Evolutionary conservation across 768 basidiomycete species (phyloP).

Genomic region (Phanerochaete carnosa): DNA sequence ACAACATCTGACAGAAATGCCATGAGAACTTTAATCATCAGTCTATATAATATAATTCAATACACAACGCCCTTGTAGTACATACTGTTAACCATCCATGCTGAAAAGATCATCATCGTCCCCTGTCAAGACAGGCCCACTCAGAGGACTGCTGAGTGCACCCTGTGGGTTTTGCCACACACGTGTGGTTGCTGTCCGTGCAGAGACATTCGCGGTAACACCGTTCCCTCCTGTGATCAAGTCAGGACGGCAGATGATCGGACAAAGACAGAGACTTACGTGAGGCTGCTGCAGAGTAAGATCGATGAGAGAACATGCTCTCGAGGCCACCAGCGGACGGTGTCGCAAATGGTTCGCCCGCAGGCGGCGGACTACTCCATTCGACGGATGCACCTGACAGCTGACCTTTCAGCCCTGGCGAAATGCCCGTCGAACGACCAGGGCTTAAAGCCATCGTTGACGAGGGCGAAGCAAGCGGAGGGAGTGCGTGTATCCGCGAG

Average conservation of each 20-base stretch:
- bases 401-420: slow-evolving; percentile 22
- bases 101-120: slow-evolving; percentile 70
- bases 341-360: slow-evolving; percentile 2
- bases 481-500: slow-evolving; percentile 80
- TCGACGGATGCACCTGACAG: slow-evolving; percentile 21
- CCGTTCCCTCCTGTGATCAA: slow-evolving; percentile 1
- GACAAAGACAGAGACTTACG: slow-evolving; percentile 16
- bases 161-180: slow-evolving; percentile 34
- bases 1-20: too few species aligned
- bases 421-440: slow-evolving; percentile 20
- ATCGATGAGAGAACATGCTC: slow-evolving; percentile 52
- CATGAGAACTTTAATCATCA: too few species aligned
- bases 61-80: neutral
- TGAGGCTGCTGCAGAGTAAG: slow-evolving; percentile 46
- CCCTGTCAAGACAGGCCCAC: slow-evolving; percentile 54
- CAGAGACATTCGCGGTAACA: slow-evolving; percentile 4
- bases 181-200: slow-evolving; percentile 29
- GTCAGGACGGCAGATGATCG: neutral
- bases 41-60: neutral
- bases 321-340: slow-evolving; percentile 34
- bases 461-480: slow-evolving; percentile 36
- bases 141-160: slow-evolving; percentile 53
- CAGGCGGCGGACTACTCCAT: slow-evolving; percentile 30
- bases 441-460: slow-evolving; percentile 28
- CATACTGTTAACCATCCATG: slow-evolving; percentile 48